phyloP scores from a whole-genome alignment of 495 filamentous ascomycete genomes.

The Lepidopterella palustris region DNA sequence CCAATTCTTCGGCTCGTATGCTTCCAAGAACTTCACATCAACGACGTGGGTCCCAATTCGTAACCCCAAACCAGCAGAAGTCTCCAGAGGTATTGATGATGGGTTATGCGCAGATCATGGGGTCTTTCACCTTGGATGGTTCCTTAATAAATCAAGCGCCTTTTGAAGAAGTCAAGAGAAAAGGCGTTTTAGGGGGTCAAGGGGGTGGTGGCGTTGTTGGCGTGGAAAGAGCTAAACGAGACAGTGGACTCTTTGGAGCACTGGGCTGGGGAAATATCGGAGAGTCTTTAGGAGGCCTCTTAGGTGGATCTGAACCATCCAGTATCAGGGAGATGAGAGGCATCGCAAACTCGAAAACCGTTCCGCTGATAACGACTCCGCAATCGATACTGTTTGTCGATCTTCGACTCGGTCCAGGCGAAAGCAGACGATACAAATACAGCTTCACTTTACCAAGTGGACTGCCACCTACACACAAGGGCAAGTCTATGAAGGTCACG shows the following conservation, averaged over 20 bases:
- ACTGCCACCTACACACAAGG: constrained; percentile 82
- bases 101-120: constrained; percentile 94
- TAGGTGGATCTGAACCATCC: constrained; percentile 79
- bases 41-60: constrained; percentile 57
- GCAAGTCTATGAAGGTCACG: constrained; percentile 86
- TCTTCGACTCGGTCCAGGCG: constrained; percentile 75
- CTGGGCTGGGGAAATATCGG: constrained; percentile 87
- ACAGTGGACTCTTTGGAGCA: constrained; percentile 72
- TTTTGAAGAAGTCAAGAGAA: constrained; percentile 93
- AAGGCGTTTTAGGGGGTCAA: constrained; percentile 82
- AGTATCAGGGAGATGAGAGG: constrained; percentile 92
- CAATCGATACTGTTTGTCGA: constrained; percentile 97
- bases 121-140: constrained; percentile 84
- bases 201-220: constrained; percentile 74
- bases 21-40: constrained; percentile 48
- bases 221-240: constrained; percentile 65
- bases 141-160: constrained; percentile 81
- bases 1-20: constrained; percentile 50
- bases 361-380: constrained; percentile 88
- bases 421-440: constrained; percentile 82
- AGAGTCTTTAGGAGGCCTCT: constrained; percentile 77
- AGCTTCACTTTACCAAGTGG: constrained; percentile 78
- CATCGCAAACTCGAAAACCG: constrained; percentile 66
- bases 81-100: constrained; percentile 81
- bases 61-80: constrained; percentile 40